These are phyloP conservation scores for Herpotrichia juniperi DNA, from an alignment of 2,329 filamentous ascomycete species.

Conservation along the genomic window DNA sequence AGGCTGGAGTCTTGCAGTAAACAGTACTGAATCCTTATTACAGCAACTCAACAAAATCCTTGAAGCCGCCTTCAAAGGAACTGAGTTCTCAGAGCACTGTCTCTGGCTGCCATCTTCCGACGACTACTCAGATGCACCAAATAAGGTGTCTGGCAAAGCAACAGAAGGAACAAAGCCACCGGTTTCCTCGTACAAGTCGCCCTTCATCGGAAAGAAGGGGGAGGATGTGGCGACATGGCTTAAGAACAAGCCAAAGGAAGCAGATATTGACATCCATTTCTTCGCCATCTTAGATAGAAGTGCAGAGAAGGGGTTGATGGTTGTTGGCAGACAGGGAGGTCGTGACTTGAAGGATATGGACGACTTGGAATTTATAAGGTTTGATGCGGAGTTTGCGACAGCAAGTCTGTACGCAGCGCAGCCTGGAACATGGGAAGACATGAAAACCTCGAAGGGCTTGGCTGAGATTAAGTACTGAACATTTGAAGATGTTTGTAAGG, in stretches of 20 bases:
- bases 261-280: slow-evolving; percentile 7
- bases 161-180: slow-evolving; percentile 5
- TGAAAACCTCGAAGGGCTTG: neutral
- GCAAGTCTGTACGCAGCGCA: neutral
- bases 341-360: slow-evolving; percentile 5
- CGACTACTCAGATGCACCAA: slow-evolving; percentile 9
- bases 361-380: slow-evolving; percentile 5
- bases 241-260: slow-evolving; percentile 6
- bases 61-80: slow-evolving; percentile 5
- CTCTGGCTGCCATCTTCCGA: slow-evolving; percentile 4
- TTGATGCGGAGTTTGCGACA: slow-evolving; percentile 1
- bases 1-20: too few species aligned
- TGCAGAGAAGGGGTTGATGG: slow-evolving; percentile 10
- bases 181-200: slow-evolving; percentile 8
- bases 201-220: slow-evolving; percentile 10
- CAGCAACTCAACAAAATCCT: slow-evolving; percentile 7
- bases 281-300: slow-evolving; percentile 12
- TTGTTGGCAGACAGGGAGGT: slow-evolving; percentile 8
- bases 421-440: slow-evolving; percentile 5
- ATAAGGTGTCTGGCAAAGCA: neutral
- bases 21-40: neutral
- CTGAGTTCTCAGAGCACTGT: neutral
- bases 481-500: too few species aligned
- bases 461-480: slow-evolving; percentile 4
- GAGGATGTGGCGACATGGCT: slow-evolving; percentile 14